Base-by-base conservation (phyloP, 1,284 basidiomycete genomes). In the Exobasidium cylindrosporum region DNA sequence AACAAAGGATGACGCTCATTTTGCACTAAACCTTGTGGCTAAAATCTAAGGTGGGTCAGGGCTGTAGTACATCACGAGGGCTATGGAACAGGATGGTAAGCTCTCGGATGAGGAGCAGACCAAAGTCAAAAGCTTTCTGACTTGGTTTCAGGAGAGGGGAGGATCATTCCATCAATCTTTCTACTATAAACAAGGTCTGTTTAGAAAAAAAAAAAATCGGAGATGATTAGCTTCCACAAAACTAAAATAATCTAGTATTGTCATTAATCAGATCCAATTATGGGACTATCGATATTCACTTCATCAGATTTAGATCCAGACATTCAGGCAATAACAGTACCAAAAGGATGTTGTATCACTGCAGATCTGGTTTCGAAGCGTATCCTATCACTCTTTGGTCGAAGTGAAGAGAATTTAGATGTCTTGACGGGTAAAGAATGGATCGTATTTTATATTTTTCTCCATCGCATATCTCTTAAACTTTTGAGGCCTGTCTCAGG, bases 251-350 rank as follows among this genome's bases (percentile, higher is more conserved):
- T n/a, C n/a, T n/a, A n/a, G n/a, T n/a, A n/a, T n/a, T n/a, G n/a
- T 17, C 35, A 40, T 10, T 40, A 17, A 40, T 40, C 35, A 35
- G 53, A 55, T 26, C 14, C 29, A 3, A 13, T 23, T 26, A 55
- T 44, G 53, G 53, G 53, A n/a, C 4, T 55, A 23, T 55, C 53
- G 26, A 13, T 31, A 2, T 55, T 55, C 26, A n/a, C 53, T 55
- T 44, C 17, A 21, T 4, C n/a, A 3, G 24, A 29, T 35, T 2
- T 40, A 35, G 4, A 23, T 43, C 3, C 31, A 2, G 53, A 55
- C 29, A 29, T 32, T 6, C 21, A 26, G 30, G 53, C 53, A 4
- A 26, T 55, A 2, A 28, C n/a, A 30, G 28, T 55, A 4, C 53
- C 53, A 24, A 29, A 14, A 17, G 30, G 17, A n/a, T 40, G 5